Base-by-base conservation (phyloP, 768 basidiomycete genomes). In the Boletus fagicola region DNA sequence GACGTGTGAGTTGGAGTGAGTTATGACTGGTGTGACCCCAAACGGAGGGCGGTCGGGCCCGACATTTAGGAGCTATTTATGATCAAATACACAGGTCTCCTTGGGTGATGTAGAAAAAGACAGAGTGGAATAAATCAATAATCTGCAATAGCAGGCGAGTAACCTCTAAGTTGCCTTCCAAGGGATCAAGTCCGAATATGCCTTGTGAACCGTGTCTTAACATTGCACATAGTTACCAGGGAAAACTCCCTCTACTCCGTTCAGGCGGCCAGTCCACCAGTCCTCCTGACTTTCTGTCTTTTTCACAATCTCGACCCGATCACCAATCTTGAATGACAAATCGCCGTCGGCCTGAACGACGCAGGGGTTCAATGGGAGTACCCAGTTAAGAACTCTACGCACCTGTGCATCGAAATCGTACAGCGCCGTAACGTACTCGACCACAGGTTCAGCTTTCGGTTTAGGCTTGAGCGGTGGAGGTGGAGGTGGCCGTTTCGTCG, bases 401-500 rank as follows among this genome's bases (percentile, higher is more conserved):
- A 85, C 87, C 82, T 96, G 94, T 20, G 97, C 93, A 36, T 79
- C 81, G 69, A 96, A 99, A 72, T 99, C 97, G 68, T 97, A 99
- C 67, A 98, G 69, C 31, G 97, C 97, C 11, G 92, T 88, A 26
- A 94, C 94, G 66, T 93, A 94, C 71, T 86, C 82, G 4, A 80
- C 75, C 50, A 76, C 76, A 2, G 83, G 83, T 31, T 78, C 77
- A 9, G 81, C 77, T 71, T 89, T 91, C 6, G 92, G 92, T 69
- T 94, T 95, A 1, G 92, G 84, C 75, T 94, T 95, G 65, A 94
- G 68, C 2, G 94, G 88, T 9, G 96, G 96, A 0, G 96, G 96
- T 0, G 96, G 96, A 0, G 95, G 94, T 0, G 95, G 91, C 1
- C 88, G 84, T 65, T 87, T 83, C 74, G 82, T 77, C 6, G 74